Evolutionary conservation across 2,329 filamentous ascomycete species (phyloP).

Genomic region (Aspergillus ochraceoroseus): DNA sequence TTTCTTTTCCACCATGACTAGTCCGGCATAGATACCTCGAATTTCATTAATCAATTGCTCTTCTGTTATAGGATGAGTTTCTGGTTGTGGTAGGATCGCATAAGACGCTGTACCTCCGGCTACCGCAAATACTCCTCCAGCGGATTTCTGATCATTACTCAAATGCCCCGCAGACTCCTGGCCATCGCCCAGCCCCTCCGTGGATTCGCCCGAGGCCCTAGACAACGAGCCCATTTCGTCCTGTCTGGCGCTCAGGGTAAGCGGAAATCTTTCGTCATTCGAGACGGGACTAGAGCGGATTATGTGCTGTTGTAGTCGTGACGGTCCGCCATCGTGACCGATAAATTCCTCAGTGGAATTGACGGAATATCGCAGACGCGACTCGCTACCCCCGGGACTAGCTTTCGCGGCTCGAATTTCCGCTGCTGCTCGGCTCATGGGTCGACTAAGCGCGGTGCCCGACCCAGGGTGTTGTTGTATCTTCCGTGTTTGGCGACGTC

Average conservation of each 20-base stretch:
- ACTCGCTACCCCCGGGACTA: slow-evolving; percentile 11
- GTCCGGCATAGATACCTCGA: slow-evolving; percentile 58
- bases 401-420: slow-evolving; percentile 14
- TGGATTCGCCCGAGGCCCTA: slow-evolving; percentile 9
- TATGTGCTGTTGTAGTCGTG: slow-evolving; percentile 8
- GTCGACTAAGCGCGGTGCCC: slow-evolving; percentile 9
- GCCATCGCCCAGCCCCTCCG: slow-evolving; percentile 16
- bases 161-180: slow-evolving; percentile 17
- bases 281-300: slow-evolving; percentile 14
- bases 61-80: slow-evolving; percentile 66
- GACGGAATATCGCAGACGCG: slow-evolving; percentile 13
- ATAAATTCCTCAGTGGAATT: slow-evolving; percentile 11
- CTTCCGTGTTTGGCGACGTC: slow-evolving; percentile 12
- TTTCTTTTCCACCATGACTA: slow-evolving; percentile 82
- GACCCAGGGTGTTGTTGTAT: slow-evolving; percentile 8
- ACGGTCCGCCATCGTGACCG: slow-evolving; percentile 5
- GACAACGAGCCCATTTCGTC: slow-evolving; percentile 13
- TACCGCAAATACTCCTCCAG: slow-evolving; percentile 19
- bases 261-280: slow-evolving; percentile 10
- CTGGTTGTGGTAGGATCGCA: slow-evolving; percentile 52
- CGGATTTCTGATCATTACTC: slow-evolving; percentile 18
- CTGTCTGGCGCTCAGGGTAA: slow-evolving; percentile 8
- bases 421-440: slow-evolving; percentile 11
- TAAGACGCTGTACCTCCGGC: slow-evolving; percentile 26
- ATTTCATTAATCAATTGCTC: slow-evolving; percentile 77